A percentile compares a stretch with the other conserved stretches of the same genome.
phyloP scores from a whole-genome alignment of 176 grass and related monocot species.

The Dendrocalamus sinicus region DNA sequence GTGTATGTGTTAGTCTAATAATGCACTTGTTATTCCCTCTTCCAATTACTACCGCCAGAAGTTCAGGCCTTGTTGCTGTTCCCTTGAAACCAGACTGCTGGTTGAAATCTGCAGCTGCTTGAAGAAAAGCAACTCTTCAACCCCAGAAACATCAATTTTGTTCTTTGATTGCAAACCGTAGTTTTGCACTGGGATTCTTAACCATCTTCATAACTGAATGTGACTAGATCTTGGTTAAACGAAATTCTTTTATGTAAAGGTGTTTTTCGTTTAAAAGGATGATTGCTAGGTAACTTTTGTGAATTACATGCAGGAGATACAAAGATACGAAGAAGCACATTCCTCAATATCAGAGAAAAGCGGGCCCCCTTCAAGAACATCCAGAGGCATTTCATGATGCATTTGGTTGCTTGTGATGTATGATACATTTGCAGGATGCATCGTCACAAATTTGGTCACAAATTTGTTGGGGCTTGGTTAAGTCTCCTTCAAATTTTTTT shows the following conservation, averaged over 20 bases:
- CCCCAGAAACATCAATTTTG: background rate
- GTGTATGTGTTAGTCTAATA: background rate
- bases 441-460: slow-evolving; percentile 60
- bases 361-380: slow-evolving; percentile 67
- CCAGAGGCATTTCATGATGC: slow-evolving; percentile 67
- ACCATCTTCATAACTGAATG: background rate
- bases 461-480: slow-evolving; percentile 65
- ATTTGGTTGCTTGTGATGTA: slow-evolving; percentile 49
- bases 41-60: slow-evolving; percentile 1
- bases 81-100: slow-evolving; percentile 15
- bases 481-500: slow-evolving; percentile 62
- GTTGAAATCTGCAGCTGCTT: slow-evolving; percentile 2
- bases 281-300: slow-evolving; percentile 33
- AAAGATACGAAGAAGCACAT: slow-evolving; percentile 71
- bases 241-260: slow-evolving; percentile 2
- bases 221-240: background rate
- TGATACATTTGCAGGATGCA: slow-evolving; percentile 40
- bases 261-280: slow-evolving; percentile 9
- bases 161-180: slow-evolving; percentile 23
- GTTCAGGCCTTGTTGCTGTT: background rate
- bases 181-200: background rate
- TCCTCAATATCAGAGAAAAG: slow-evolving; percentile 60
- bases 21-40: background rate
- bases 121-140: background rate
- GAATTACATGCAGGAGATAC: slow-evolving; percentile 69